Evolutionary conservation across 805 yeast genomes (phyloP).

Genomic region (Novakomyces olei): DNA sequence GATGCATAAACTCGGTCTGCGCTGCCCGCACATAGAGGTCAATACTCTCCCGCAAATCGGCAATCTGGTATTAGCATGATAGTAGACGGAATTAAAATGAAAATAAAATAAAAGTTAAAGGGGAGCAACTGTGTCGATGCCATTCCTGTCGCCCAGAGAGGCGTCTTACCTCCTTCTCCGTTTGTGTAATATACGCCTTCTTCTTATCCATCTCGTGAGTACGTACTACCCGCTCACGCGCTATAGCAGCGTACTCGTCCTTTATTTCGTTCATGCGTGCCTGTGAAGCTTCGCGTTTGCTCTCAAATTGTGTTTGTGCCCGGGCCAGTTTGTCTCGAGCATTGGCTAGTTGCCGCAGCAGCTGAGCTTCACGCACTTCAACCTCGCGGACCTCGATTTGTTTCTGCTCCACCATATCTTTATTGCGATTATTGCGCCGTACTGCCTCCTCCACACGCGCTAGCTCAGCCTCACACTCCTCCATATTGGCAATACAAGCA

Average conservation of each 20-base stretch:
- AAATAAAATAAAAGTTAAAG: too few species aligned
- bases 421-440: slow-evolving; percentile 18
- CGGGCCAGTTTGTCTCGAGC: slow-evolving; percentile 27
- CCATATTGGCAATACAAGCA: slow-evolving; percentile 23
- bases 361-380: slow-evolving; percentile 20
- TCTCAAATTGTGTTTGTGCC: slow-evolving; percentile 22
- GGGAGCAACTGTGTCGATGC: too few species aligned
- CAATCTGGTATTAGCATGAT: too few species aligned
- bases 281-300: slow-evolving; percentile 23
- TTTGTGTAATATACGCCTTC: slow-evolving; percentile 24
- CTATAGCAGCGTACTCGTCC: slow-evolving; percentile 25
- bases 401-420: slow-evolving; percentile 22
- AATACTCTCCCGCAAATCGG: not conserved
- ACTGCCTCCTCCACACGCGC: slow-evolving; percentile 22
- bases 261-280: slow-evolving; percentile 24
- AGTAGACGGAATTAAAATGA: too few species aligned
- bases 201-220: slow-evolving; percentile 29
- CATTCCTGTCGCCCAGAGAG: too few species aligned
- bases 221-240: slow-evolving; percentile 26
- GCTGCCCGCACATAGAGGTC: not conserved
- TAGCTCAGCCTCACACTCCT: slow-evolving; percentile 29
- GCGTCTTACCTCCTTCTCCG: slow-evolving; percentile 24
- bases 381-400: slow-evolving; percentile 21
- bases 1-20: not conserved
- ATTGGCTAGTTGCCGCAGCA: slow-evolving; percentile 28